Conservation (phyloP, 148 eudicot species). For the Simmondsia chinensis region DNA sequence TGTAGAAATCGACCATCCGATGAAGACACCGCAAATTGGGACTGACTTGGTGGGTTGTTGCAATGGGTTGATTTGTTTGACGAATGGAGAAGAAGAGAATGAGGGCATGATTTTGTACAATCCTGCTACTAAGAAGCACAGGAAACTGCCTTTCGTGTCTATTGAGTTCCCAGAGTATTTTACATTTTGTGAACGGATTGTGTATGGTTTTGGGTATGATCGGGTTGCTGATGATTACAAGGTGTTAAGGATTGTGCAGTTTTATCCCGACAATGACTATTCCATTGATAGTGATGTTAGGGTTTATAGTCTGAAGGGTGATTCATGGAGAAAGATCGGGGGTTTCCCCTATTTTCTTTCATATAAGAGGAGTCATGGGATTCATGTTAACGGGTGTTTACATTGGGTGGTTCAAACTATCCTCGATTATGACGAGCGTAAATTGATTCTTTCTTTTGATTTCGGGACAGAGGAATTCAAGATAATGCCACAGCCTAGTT, state of each 20-base stretch:
- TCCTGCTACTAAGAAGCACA: conserved; percentile 22
- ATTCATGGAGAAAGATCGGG: conserved; percentile 27
- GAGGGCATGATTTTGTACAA: conserved; percentile 28
- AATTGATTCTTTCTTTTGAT: conserved; percentile 27
- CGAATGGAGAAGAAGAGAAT: conserved; percentile 15
- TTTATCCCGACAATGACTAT: not conserved
- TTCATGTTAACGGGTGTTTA: conserved; percentile 22
- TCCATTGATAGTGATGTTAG: conserved; percentile 19
- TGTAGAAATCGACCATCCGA: conserved; percentile 21
- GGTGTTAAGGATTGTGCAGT: conserved; percentile 33
- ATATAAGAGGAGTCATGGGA: conserved; percentile 9
- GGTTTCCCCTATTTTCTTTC: conserved; percentile 28
- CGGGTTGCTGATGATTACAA: conserved; percentile 32
- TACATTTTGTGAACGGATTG: not conserved
- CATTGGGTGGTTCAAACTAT: conserved; percentile 31
- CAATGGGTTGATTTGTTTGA: conserved; percentile 45
- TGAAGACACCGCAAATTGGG: conserved; percentile 12
- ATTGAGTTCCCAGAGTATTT: conserved; percentile 15
- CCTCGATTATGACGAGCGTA: not conserved
- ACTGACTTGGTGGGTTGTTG: conserved; percentile 35
- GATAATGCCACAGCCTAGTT: conserved; percentile 20
- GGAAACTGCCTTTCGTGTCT: conserved; percentile 11
- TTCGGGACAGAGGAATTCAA: conserved; percentile 18
- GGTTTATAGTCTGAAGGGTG: conserved; percentile 33
- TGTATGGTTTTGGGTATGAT: conserved; percentile 48